Evolutionary conservation across 148 eudicot species (phyloP), one percentile per base, ranked within the genome.

Genomic region (Silene uniflora): DNA sequence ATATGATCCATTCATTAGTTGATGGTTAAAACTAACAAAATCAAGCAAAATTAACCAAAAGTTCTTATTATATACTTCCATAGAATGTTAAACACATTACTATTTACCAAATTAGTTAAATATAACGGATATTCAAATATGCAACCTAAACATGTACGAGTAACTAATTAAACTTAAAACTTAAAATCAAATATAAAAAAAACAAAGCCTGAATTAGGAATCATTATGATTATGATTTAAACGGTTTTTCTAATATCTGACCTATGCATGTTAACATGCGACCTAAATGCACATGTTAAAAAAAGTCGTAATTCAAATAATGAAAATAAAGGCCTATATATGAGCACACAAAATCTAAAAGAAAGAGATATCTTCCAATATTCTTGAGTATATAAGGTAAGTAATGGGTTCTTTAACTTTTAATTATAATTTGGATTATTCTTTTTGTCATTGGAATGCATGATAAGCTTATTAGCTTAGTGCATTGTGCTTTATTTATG

Each of bases 1-100:
- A 82, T 81, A 84, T 78, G 79, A 75, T 62, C 79, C 76, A 1
- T 29, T 29, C 35, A 52, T 76, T 78, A 86, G 88, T 80, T 84
- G 67, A 70, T 13, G 46, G 22, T 27, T 64, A 64, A 78, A 67
- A 67, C 6, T 46, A 68, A 44, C 7, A 55, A 62, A 44, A 44
- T 72, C 5, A 32, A 24, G 7, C 10, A 18, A 10, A 27, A 27
- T 2, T 27, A 27, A 27, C 1, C 1, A 27, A 27, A 27, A 27
- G 1, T 1, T 27, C 2, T 2, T 27, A 27, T 27, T 27, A 27
- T 2, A 27, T 27, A 27, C 2, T 27, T 27, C 29, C 29, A 27
- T 27, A 27, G 29, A 27, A 27, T 1, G 29, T 27, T 27, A 27
- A 27, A 27, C 29, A 27, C 29, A 27, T 27, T 27, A 27, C 35